These are phyloP conservation scores for Eremothecium cymbalariae DNA, from an alignment of 1,139 yeast genomes.

Conservation along the genomic window DNA sequence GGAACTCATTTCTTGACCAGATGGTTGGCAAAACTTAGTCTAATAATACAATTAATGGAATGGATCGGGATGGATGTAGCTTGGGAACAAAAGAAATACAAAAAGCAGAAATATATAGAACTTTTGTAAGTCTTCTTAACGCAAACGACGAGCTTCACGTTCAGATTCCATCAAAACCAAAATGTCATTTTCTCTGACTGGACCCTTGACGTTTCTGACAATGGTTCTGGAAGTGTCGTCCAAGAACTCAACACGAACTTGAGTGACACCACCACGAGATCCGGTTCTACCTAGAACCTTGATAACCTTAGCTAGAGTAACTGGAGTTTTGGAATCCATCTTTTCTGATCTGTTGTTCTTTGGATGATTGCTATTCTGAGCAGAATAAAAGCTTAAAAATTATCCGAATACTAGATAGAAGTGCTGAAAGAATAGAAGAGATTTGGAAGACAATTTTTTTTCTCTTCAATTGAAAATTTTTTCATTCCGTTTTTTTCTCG, in stretches of 20 bases:
- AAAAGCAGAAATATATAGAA: background rate
- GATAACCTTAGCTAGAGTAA: conserved; percentile 98
- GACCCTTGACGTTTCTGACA: conserved; percentile 99
- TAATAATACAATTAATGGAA: too few relatives aligned
- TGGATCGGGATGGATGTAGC: too few relatives aligned
- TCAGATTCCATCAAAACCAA: conserved; percentile 99
- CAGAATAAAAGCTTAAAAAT: too few relatives aligned
- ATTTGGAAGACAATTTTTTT: background rate
- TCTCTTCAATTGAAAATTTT: conserved; percentile 8
- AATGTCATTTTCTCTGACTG: conserved; percentile 99
- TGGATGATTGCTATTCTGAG: background rate
- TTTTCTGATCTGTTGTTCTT: conserved; percentile 11
- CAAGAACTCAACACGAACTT: conserved; percentile 98
- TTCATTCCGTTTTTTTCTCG: background rate
- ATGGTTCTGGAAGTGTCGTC: conserved; percentile 97
- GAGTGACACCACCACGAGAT: conserved; percentile 99
- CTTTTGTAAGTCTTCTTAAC: conserved; percentile 32
- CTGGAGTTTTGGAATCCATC: conserved; percentile 85
- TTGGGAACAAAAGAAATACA: conserved; percentile 1
- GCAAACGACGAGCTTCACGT: conserved; percentile 84
- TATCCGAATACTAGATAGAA: too few relatives aligned
- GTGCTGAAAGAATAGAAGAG: too few relatives aligned
- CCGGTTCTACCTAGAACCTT: conserved; percentile 99
- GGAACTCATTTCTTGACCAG: background rate
- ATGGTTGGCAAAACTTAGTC: background rate